These are phyloP conservation scores for Eucalyptus brandiana DNA, from an alignment of 345 rosid genomes.

Conservation along the genomic window DNA sequence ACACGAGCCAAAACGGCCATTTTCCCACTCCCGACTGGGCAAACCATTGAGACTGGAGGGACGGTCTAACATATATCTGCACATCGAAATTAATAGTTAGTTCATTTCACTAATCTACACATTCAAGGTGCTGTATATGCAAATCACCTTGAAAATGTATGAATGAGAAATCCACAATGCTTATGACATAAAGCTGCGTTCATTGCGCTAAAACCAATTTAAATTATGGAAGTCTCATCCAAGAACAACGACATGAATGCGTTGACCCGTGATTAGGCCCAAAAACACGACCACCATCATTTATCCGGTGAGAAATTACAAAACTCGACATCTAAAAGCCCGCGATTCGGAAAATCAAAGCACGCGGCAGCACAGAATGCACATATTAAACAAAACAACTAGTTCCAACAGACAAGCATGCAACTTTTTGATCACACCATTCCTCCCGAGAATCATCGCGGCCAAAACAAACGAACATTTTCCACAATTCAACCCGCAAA, in stretches of 20 bases:
- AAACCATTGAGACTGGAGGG: slow-evolving; percentile 31
- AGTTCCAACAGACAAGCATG: neutral
- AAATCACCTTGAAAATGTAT: neutral
- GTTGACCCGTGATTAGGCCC: neutral
- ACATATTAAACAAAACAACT: neutral
- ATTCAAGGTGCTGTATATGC: neutral
- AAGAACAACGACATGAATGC: neutral
- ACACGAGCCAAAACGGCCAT: slow-evolving; percentile 59
- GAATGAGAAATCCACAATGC: neutral
- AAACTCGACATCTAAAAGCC: neutral
- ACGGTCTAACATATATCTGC: neutral
- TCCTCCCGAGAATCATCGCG: neutral
- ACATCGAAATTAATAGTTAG: neutral
- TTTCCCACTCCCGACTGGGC: slow-evolving; percentile 39
- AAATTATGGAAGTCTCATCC: neutral
- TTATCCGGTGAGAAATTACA: neutral
- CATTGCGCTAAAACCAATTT: neutral
- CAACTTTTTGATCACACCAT: neutral
- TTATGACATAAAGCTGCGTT: neutral
- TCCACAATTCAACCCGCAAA: neutral
- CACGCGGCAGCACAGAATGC: neutral
- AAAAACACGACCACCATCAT: neutral
- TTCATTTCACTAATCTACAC: neutral
- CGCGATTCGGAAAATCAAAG: neutral
- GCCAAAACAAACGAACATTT: neutral